Percentiles rank a stretch among this genome's conserved stretches.
phyloP scores from a whole-genome alignment of 2,329 filamentous ascomycete species.

The Fusarium bactridioides region DNA sequence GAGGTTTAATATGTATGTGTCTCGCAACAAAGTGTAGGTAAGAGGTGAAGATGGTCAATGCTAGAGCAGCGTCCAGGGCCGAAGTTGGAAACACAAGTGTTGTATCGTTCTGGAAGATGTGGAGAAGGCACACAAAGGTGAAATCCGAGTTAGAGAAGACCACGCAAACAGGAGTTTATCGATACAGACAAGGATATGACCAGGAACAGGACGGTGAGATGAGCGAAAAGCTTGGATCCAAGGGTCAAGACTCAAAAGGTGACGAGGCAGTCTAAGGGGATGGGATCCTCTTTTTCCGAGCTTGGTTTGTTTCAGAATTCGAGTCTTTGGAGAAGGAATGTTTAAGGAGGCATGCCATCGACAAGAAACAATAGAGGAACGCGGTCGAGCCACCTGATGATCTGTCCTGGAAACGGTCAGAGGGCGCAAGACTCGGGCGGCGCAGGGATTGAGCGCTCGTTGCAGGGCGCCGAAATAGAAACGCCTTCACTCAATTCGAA shows the following conservation, averaged over 20 bases:
- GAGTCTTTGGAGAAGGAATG: conserved; percentile 14
- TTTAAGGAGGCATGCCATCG: conserved; percentile 14
- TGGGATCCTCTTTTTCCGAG: conserved; percentile 29
- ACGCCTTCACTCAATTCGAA: background rate
- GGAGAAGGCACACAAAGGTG: conserved; percentile 42
- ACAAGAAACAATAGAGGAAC: conserved; percentile 25
- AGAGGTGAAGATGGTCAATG: conserved; percentile 29
- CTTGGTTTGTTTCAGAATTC: conserved; percentile 38
- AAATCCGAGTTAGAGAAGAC: conserved; percentile 35
- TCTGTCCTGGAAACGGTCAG: conserved; percentile 24
- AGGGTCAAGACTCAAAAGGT: conserved; percentile 13
- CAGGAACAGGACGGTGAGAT: conserved; percentile 39
- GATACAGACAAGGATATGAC: conserved; percentile 29
- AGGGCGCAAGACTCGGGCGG: conserved; percentile 41
- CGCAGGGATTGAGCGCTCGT: conserved; percentile 33
- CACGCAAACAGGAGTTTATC: conserved; percentile 12
- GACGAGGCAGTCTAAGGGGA: conserved; percentile 26
- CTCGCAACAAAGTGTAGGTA: conserved; percentile 17
- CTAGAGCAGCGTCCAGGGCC: conserved; percentile 27
- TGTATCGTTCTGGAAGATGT: conserved; percentile 47
- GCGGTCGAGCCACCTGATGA: conserved; percentile 35
- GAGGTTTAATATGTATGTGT: conserved; percentile 41
- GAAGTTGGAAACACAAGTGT: conserved; percentile 31
- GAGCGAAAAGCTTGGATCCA: conserved; percentile 33
- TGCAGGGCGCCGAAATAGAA: conserved; percentile 27